Evolutionary conservation across 805 yeast genomes (phyloP).

Genomic region (Candida arabinofermentans): DNA sequence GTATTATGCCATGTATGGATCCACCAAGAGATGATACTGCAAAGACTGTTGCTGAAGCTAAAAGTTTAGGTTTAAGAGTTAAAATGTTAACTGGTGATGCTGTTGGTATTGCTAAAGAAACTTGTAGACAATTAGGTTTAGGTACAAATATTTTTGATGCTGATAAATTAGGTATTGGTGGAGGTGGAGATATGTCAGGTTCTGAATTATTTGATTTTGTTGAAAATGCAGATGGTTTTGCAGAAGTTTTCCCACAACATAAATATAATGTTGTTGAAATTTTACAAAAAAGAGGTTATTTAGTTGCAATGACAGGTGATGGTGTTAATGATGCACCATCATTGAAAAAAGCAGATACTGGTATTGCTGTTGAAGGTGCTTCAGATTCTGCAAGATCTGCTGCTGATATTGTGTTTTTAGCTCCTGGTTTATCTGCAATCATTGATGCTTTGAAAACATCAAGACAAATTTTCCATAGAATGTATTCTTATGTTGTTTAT

Average conservation of each 20-base stretch:
- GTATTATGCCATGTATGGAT: conserved; percentile 97
- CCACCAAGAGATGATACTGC: conserved; percentile 98
- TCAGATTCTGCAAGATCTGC: conserved; percentile 95
- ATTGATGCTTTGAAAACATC: conserved; percentile 91
- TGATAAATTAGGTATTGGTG: conserved; percentile 91
- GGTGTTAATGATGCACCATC: conserved; percentile 98
- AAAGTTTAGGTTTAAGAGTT: conserved; percentile 83
- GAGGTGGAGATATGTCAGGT: conserved; percentile 90
- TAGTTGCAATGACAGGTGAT: conserved; percentile 98
- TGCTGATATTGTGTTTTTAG: conserved; percentile 90
- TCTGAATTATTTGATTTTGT: conserved; percentile 94
- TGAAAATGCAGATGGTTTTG: conserved; percentile 96
- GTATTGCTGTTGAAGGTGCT: conserved; percentile 97
- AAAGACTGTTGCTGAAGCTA: conserved; percentile 85
- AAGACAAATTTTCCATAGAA: conserved; percentile 95
- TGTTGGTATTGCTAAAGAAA: conserved; percentile 96
- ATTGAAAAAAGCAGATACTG: conserved; percentile 87
- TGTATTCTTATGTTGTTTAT: conserved; percentile 95
- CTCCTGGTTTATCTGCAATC: conserved; percentile 91
- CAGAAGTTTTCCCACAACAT: conserved; percentile 97
- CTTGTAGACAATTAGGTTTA: conserved; percentile 93
- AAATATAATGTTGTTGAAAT: conserved; percentile 92
- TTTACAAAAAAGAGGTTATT: conserved; percentile 89
- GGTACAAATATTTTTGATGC: conserved; percentile 95
- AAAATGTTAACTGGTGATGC: conserved; percentile 99